phyloP scores from a whole-genome alignment of 2,329 filamentous ascomycete genomes.

The Raffaelea ambrosiae region DNA sequence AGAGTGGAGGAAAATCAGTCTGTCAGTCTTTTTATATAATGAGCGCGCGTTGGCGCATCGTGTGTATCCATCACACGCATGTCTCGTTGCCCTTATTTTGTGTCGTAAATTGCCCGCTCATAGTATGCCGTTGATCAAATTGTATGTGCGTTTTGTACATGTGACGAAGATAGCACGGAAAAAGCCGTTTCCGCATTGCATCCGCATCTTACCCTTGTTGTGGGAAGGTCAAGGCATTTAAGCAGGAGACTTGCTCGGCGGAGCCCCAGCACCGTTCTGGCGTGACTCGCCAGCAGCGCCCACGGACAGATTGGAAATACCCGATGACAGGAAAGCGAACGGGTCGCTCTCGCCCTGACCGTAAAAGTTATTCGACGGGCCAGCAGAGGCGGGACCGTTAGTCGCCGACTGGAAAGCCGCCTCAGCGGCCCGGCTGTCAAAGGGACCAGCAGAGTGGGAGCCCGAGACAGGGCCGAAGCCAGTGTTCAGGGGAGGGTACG shows the following conservation, averaged over 20 bases:
- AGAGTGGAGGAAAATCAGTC: slow-evolving; percentile 7
- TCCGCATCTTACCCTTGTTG: slow-evolving; percentile 6
- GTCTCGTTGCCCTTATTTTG: no score
- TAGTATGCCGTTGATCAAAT: slow-evolving; percentile 13
- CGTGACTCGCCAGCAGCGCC: slow-evolving; percentile 51
- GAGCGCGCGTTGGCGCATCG: no score
- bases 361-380: slow-evolving; percentile 66
- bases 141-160: background rate
- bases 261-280: slow-evolving; percentile 51
- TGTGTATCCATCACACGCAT: no score
- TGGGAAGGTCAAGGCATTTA: slow-evolving; percentile 24
- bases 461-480: slow-evolving; percentile 70
- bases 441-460: slow-evolving; percentile 75
- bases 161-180: background rate
- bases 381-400: slow-evolving; percentile 70
- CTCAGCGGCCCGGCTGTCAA: slow-evolving; percentile 89
- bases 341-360: slow-evolving; percentile 60
- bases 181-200: background rate
- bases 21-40: background rate
- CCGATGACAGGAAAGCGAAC: slow-evolving; percentile 69
- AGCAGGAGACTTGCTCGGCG: slow-evolving; percentile 51
- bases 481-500: slow-evolving; percentile 75
- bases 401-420: slow-evolving; percentile 86
- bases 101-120: background rate
- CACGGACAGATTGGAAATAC: slow-evolving; percentile 65